A percentile compares a stretch with the other conserved stretches of the same genome.
Evolutionary conservation across 306 rosid genomes (phyloP).

Genomic region (Clitoria ternatea): DNA sequence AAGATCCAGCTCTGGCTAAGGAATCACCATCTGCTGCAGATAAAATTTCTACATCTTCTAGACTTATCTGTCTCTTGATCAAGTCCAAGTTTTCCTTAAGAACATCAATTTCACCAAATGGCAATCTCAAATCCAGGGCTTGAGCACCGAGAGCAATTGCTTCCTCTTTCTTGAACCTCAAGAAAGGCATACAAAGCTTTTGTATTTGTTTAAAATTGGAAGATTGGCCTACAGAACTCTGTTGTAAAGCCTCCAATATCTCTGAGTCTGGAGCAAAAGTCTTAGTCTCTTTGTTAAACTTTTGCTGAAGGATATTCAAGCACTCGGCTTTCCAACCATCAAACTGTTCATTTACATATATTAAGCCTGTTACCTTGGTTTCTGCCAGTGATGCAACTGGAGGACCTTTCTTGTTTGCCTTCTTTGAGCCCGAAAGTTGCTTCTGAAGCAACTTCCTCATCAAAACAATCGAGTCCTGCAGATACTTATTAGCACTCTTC

Average conservation of each 20-base stretch:
- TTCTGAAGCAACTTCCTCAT: conserved; percentile 89
- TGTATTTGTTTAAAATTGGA: conserved; percentile 57
- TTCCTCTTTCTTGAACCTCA: conserved; percentile 78
- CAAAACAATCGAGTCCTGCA: conserved; percentile 75
- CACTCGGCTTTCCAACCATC: conserved; percentile 93
- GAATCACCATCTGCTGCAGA: conserved; percentile 55
- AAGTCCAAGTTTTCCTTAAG: conserved; percentile 72
- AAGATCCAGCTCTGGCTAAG: conserved; percentile 61
- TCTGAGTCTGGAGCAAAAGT: conserved; percentile 56
- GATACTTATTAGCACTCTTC: conserved; percentile 75
- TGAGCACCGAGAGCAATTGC: conserved; percentile 61
- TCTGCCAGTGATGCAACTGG: conserved; percentile 43
- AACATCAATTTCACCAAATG: conserved; percentile 79
- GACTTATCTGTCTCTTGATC: conserved; percentile 75
- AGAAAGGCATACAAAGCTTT: conserved; percentile 82
- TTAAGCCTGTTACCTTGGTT: conserved; percentile 47
- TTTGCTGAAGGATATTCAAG: conserved; percentile 57
- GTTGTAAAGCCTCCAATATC: conserved; percentile 56
- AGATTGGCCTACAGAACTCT: conserved; percentile 56
- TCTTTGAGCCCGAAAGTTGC: conserved; percentile 72
- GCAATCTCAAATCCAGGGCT: conserved; percentile 73
- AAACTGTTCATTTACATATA: conserved; percentile 75
- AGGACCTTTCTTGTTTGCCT: conserved; percentile 55
- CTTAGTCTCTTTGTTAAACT: conserved; percentile 38
- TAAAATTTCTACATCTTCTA: conserved; percentile 66